Evolutionary conservation across 805 yeast genomes (phyloP).

Genomic region (Cyberlindnera petersonii): DNA sequence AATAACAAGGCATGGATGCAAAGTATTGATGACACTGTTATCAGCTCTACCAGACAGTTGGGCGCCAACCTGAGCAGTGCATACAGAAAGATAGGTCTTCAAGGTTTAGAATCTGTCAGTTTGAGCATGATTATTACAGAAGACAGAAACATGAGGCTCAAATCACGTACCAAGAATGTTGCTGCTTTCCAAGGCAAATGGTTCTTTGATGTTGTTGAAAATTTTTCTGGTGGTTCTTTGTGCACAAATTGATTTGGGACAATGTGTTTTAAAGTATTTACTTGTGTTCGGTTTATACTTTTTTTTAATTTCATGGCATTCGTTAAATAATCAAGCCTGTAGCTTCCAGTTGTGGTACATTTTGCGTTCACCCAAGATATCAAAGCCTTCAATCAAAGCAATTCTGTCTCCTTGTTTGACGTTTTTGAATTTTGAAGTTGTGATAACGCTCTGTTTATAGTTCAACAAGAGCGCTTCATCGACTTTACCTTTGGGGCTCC

Average conservation of each 20-base stretch:
- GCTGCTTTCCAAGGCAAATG: conserved; percentile 56
- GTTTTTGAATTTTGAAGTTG: conserved; percentile 10
- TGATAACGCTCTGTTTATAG: conserved; percentile 15
- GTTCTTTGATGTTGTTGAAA: conserved; percentile 52
- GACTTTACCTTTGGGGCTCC: neutral
- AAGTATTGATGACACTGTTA: conserved; percentile 58
- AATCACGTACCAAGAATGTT: conserved; percentile 56
- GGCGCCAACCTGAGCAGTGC: conserved; percentile 1
- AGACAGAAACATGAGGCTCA: conserved; percentile 65
- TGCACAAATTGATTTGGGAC: conserved; percentile 36
- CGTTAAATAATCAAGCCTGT: neutral
- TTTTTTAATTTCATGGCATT: neutral
- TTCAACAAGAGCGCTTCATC: conserved; percentile 15
- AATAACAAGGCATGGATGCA: conserved; percentile 69
- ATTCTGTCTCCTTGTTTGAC: conserved; percentile 17
- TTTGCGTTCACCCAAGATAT: conserved; percentile 5
- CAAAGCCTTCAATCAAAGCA: conserved; percentile 8
- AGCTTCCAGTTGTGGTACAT: conserved; percentile 24
- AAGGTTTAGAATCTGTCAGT: conserved; percentile 11
- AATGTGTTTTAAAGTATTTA: neutral
- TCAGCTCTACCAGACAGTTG: conserved; percentile 18
- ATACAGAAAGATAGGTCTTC: conserved; percentile 4
- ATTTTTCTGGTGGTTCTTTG: conserved; percentile 43
- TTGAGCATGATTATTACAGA: conserved; percentile 60
- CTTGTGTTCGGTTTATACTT: no score